Conservation (phyloP, 352 stramenopile species). For the Halophytophthora batemanensis region DNA sequence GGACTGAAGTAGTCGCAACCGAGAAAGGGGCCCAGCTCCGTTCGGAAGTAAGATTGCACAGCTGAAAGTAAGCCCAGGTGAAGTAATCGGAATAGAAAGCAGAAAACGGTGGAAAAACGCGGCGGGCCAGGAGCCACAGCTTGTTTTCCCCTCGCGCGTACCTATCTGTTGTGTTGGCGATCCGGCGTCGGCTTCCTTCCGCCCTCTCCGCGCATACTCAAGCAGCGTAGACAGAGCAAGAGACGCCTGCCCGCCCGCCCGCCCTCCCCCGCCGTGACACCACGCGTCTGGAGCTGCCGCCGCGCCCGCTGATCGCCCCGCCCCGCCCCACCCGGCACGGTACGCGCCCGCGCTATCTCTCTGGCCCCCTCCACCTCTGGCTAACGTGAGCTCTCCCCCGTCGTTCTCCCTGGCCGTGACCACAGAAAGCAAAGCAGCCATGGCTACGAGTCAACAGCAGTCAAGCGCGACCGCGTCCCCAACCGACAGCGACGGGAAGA, state of each 20-base stretch:
- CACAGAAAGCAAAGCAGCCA: slow-evolving; percentile 1
- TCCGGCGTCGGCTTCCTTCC: slow-evolving; percentile 13
- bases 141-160: slow-evolving; percentile 9
- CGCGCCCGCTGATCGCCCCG: too few relatives aligned
- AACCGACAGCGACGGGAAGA: slow-evolving; percentile 2
- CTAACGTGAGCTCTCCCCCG: too few relatives aligned
- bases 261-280: too few relatives aligned
- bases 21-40: too few relatives aligned
- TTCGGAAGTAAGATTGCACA: too few relatives aligned
- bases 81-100: slow-evolving; percentile 3
- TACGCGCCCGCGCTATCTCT: too few relatives aligned
- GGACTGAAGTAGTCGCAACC: neutral
- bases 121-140: neutral
- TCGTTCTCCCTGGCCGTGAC: too few relatives aligned
- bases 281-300: too few relatives aligned
- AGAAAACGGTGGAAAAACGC: neutral
- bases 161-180: neutral
- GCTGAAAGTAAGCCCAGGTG: neutral
- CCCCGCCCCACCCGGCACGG: too few relatives aligned
- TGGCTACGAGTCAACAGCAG: slow-evolving; percentile 25
- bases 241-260: neutral
- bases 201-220: slow-evolving; percentile 14
- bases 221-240: too few relatives aligned
- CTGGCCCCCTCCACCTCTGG: too few relatives aligned
- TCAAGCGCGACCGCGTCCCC: slow-evolving; percentile 11